phyloP scores from a whole-genome alignment of 2,329 filamentous ascomycete genomes.

The Monosporascus sp. region DNA sequence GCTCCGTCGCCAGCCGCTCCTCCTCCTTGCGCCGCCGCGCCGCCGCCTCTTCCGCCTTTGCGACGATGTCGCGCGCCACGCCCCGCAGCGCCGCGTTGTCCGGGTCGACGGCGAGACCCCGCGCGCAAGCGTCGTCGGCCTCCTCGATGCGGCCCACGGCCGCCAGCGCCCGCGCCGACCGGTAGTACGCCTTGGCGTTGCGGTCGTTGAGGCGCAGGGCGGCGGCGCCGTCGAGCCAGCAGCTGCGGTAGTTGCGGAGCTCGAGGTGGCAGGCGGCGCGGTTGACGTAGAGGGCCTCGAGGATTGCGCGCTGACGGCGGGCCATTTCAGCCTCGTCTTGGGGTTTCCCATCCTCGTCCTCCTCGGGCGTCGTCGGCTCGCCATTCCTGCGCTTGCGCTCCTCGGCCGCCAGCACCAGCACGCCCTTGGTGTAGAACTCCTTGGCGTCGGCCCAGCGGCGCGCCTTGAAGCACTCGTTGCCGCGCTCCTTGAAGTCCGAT shows the following conservation, averaged over 20 bases:
- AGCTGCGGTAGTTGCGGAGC: conserved; percentile 81
- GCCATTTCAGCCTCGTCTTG: conserved; percentile 40
- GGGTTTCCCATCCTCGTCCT: conserved; percentile 36
- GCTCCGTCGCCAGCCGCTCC: conserved; percentile 49
- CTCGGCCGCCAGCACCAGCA: conserved; percentile 63
- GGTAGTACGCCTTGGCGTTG: conserved; percentile 90
- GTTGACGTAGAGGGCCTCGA: conserved; percentile 79
- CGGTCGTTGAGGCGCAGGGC: conserved; percentile 71
- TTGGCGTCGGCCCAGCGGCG: conserved; percentile 76
- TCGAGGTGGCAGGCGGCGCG: conserved; percentile 86
- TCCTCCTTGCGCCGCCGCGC: conserved; percentile 51
- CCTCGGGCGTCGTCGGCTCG: conserved; percentile 9
- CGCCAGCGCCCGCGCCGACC: conserved; percentile 72
- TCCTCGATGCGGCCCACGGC: conserved; percentile 73
- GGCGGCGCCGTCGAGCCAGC: conserved; percentile 76
- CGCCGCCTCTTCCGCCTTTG: conserved; percentile 50
- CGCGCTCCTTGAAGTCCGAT: conserved; percentile 80
- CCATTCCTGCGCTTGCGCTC: conserved; percentile 46
- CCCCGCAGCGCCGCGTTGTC: conserved; percentile 61
- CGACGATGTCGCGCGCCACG: conserved; percentile 58
- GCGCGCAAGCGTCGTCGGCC: conserved; percentile 71
- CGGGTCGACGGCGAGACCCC: conserved; percentile 68
- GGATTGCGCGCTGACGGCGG: conserved; percentile 48
- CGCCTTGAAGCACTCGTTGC: conserved; percentile 78
- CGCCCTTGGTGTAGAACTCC: conserved; percentile 88